Percentiles rank a stretch among this genome's conserved stretches.
Evolutionary conservation across 1,284 basidiomycete species (phyloP).

Genomic region (Sanghuangporus sanghuang): DNA sequence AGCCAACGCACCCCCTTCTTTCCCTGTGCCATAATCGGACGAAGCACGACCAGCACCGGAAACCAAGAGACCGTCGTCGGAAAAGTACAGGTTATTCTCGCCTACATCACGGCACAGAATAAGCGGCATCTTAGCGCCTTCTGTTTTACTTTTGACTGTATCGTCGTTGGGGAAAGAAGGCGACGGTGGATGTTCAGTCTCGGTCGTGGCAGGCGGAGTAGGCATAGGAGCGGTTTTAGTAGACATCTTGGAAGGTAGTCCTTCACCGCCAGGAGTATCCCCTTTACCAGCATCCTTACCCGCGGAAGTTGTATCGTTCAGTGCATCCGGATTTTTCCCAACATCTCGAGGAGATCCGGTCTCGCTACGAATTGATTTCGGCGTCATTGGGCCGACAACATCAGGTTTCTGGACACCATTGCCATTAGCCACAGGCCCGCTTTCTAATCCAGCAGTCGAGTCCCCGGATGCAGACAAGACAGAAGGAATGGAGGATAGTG

Average conservation of each 20-base stretch:
- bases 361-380: background rate
- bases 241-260: background rate
- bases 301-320: background rate
- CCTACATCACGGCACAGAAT: conserved; percentile 1
- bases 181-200: background rate
- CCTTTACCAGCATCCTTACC: background rate
- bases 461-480: background rate
- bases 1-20: background rate
- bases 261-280: background rate
- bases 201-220: background rate
- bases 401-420: background rate
- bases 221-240: background rate
- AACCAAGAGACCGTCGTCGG: conserved; percentile 1
- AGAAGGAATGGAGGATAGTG: background rate
- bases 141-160: background rate
- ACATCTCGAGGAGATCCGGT: background rate
- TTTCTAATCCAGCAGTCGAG: background rate
- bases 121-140: background rate
- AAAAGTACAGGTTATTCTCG: conserved; percentile 1
- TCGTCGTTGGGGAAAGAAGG: background rate
- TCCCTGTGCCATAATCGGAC: background rate
- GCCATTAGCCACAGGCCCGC: background rate
- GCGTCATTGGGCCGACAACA: background rate
- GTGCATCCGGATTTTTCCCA: background rate
- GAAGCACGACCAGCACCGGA: background rate